These are phyloP conservation scores for Lentinula novae-zelandiae DNA, from an alignment of 1,284 basidiomycete genomes.

Conservation along the genomic window DNA sequence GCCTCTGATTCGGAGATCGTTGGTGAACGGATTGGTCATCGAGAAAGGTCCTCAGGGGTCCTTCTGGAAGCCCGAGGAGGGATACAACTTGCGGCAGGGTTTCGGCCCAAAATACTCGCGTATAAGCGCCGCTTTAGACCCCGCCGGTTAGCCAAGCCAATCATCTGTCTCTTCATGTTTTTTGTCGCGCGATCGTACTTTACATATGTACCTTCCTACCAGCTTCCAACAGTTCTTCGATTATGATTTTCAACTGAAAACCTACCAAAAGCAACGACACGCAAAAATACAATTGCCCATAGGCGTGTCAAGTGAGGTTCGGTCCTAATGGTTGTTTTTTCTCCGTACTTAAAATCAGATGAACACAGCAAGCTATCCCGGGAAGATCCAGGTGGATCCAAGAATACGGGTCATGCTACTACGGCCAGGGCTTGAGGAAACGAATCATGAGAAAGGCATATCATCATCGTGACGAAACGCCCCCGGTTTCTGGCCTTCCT, in stretches of 20 bases:
- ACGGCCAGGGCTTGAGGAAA: not conserved
- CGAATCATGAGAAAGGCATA: not conserved
- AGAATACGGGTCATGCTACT: not conserved
- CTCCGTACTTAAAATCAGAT: not conserved
- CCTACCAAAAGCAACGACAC: not conserved
- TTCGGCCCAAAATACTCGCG: too few relatives aligned
- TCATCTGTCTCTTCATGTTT: too few relatives aligned
- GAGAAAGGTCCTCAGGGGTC: too few relatives aligned
- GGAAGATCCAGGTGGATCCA: not conserved
- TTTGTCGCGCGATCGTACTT: not conserved
- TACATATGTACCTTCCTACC: too few relatives aligned
- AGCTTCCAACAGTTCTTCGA: not conserved
- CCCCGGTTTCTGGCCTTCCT: not conserved
- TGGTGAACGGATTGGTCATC: too few relatives aligned
- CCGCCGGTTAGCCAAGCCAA: too few relatives aligned
- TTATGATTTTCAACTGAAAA: not conserved
- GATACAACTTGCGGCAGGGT: too few relatives aligned
- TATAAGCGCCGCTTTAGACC: too few relatives aligned
- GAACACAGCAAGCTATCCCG: not conserved
- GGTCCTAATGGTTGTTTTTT: not conserved
- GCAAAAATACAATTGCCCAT: too few relatives aligned
- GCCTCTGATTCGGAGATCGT: too few relatives aligned
- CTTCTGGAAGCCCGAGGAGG: too few relatives aligned
- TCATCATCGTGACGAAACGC: not conserved
- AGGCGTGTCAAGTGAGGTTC: not conserved